These are phyloP conservation scores for Phaseolus coccineus DNA, from an alignment of 331 rosid genomes.

Conservation along the genomic window DNA sequence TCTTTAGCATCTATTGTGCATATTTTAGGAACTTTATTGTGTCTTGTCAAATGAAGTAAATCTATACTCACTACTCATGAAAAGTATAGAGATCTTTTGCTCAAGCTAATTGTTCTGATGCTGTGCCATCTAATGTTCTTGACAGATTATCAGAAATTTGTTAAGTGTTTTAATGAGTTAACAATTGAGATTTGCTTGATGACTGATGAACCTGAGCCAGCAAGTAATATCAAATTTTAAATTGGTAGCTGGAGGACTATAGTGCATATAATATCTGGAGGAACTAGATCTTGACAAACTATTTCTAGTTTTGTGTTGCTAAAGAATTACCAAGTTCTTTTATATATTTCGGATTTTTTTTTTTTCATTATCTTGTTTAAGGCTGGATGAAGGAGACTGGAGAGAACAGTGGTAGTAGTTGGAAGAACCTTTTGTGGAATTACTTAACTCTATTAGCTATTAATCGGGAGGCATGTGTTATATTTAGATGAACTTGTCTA, in stretches of 20 bases:
- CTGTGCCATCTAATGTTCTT: slow-evolving; percentile 14
- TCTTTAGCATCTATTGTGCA: slow-evolving; percentile 22
- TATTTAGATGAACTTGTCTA: slow-evolving; percentile 14
- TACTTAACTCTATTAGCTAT: neutral
- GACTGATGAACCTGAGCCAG: neutral
- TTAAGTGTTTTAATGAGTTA: neutral
- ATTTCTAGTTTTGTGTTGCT: slow-evolving; percentile 17
- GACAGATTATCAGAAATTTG: slow-evolving; percentile 1
- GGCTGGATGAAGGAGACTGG: slow-evolving; percentile 20
- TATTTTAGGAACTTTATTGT: neutral
- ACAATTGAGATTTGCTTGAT: slow-evolving; percentile 28
- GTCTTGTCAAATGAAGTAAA: neutral
- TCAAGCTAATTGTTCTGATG: slow-evolving; percentile 5
- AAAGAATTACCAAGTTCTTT: neutral
- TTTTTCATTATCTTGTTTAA: neutral
- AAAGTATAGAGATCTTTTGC: slow-evolving; percentile 10
- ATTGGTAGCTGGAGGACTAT: slow-evolving; percentile 2
- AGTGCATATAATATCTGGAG: slow-evolving; percentile 15
- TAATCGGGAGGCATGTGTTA: slow-evolving; percentile 25
- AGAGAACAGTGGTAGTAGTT: slow-evolving; percentile 3
- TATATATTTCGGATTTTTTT: neutral
- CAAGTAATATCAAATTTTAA: slow-evolving; percentile 23
- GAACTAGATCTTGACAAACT: neutral
- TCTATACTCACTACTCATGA: neutral
- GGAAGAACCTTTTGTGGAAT: neutral